These are phyloP conservation scores for Conringia planisiliqua DNA, from an alignment of 345 rosid genomes.

Conservation along the genomic window DNA sequence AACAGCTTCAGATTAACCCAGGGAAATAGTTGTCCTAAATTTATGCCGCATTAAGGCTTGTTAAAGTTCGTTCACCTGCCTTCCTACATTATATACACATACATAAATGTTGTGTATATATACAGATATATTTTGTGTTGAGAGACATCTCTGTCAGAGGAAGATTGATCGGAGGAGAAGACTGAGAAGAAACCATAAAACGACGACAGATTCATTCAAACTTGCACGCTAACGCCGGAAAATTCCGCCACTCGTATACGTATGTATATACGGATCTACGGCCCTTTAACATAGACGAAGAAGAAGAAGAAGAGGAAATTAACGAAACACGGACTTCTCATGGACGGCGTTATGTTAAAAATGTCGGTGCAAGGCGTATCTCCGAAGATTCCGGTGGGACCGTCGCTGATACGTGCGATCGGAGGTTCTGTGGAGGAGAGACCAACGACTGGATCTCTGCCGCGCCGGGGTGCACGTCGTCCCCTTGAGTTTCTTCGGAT, in stretches of 20 bases:
- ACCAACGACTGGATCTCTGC: conserved; percentile 30
- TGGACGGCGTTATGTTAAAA: conserved; percentile 58
- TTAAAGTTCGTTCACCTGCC: conserved; percentile 25
- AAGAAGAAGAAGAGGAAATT: neutral
- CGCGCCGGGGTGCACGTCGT: conserved; percentile 47
- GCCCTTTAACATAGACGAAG: neutral
- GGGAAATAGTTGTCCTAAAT: neutral
- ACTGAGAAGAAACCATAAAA: conserved; percentile 19
- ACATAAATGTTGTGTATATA: neutral
- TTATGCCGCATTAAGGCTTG: conserved; percentile 1
- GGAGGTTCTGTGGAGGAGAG: conserved; percentile 44
- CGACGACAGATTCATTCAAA: conserved; percentile 26
- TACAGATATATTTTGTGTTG: neutral
- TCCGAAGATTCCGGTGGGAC: conserved; percentile 50
- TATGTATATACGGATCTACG: conserved; percentile 4
- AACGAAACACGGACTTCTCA: neutral
- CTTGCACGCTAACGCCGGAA: conserved; percentile 44
- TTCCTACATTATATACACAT: neutral
- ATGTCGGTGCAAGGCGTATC: conserved; percentile 48
- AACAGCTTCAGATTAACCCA: neutral
- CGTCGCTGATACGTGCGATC: conserved; percentile 41
- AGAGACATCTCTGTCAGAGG: conserved; percentile 23
- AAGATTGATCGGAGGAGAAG: conserved; percentile 28
- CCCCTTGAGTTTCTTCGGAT: conserved; percentile 57
- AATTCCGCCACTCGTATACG: neutral